These are phyloP conservation scores for Odontarrhena argentea DNA, from an alignment of 345 rosid genomes.

Conservation along the genomic window DNA sequence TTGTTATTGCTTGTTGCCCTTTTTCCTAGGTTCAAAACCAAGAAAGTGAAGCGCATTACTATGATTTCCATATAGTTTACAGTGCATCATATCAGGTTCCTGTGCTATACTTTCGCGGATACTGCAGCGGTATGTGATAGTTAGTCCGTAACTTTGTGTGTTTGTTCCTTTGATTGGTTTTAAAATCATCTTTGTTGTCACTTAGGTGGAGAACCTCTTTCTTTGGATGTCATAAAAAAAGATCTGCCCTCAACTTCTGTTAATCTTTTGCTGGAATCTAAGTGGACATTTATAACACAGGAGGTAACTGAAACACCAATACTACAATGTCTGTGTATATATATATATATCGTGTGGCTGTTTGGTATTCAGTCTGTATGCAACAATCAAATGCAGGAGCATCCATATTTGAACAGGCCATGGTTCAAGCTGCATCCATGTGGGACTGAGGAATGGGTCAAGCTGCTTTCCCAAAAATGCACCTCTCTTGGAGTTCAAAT, in stretches of 20 bases:
- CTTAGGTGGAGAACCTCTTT: conserved; percentile 65
- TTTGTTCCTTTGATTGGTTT: conserved; percentile 14
- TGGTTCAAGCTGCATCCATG: conserved; percentile 98
- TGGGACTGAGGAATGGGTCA: conserved; percentile 84
- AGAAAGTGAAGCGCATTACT: conserved; percentile 54
- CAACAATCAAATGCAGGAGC: conserved; percentile 57
- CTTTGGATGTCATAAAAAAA: conserved; percentile 61
- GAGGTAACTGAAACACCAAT: conserved; percentile 52
- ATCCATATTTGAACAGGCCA: conserved; percentile 80
- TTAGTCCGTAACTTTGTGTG: not conserved
- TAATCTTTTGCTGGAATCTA: conserved; percentile 58
- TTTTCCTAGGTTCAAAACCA: conserved; percentile 54
- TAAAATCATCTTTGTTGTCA: conserved; percentile 15
- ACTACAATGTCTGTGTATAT: conserved; percentile 2
- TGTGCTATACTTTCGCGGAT: conserved; percentile 75
- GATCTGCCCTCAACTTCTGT: conserved; percentile 70
- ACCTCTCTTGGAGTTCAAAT: conserved; percentile 28
- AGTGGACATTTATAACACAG: conserved; percentile 87
- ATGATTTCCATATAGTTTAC: conserved; percentile 75
- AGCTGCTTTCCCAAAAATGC: conserved; percentile 59
- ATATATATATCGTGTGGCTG: not conserved
- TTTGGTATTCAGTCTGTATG: conserved; percentile 10
- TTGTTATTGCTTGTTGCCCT: not conserved
- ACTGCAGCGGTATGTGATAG: conserved; percentile 53
- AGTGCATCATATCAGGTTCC: conserved; percentile 76